A percentile compares a stretch with the other conserved stretches of the same genome.
Conservation (phyloP, 2,329 filamentous ascomycete species). For the Fusarium siculi region DNA sequence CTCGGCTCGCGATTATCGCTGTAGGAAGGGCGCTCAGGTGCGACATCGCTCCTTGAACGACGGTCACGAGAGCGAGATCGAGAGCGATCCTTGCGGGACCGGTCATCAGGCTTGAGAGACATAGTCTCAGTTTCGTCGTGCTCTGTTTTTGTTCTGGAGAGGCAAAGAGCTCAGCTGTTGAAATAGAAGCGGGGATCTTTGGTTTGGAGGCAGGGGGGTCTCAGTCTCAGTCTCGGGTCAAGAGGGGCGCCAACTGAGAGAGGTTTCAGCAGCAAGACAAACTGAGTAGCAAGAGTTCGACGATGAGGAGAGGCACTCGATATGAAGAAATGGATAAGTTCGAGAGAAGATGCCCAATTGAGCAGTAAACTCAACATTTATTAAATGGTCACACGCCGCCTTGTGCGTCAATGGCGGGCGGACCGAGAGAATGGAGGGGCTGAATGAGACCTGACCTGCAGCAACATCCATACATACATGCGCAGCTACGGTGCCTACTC, state of each 20-base stretch:
- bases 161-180: constrained; percentile 7
- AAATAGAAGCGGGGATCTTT: constrained; percentile 22
- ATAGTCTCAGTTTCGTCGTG: constrained; percentile 48
- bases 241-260: neutral
- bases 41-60: constrained; percentile 47
- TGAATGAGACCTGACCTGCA: constrained; percentile 42
- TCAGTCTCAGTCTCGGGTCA: neutral
- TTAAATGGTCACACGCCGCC: constrained; percentile 18
- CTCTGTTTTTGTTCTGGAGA: constrained; percentile 2
- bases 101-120: constrained; percentile 63
- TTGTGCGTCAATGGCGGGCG: constrained; percentile 28
- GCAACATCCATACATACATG: neutral
- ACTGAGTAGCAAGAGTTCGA: neutral
- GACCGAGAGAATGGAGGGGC: constrained; percentile 34
- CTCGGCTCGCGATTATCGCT: constrained; percentile 58
- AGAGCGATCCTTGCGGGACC: constrained; percentile 58
- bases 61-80: constrained; percentile 57
- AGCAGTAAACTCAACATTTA: constrained; percentile 15
- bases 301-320: neutral
- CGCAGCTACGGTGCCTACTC: neutral
- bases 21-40: constrained; percentile 44
- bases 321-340: constrained; percentile 8
- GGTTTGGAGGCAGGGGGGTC: constrained; percentile 22
- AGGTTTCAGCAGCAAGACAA: neutral
- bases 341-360: constrained; percentile 16